phyloP scores from a whole-genome alignment of 139 green algal genomes.

The Raphidocelis subcapitata region DNA sequence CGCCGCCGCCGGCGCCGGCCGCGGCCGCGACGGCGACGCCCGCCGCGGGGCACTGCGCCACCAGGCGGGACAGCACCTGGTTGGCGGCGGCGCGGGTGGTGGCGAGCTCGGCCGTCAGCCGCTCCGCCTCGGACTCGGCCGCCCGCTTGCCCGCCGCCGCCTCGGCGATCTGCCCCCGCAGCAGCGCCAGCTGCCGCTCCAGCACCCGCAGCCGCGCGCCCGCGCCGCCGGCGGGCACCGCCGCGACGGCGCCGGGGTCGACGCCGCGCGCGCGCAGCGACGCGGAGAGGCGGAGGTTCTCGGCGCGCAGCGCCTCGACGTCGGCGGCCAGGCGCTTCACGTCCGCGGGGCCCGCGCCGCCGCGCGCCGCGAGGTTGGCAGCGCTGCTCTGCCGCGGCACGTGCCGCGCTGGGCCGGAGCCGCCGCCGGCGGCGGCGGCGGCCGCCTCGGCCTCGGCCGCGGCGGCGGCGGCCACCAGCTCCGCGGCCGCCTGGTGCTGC shows the following conservation, averaged over 20 bases:
- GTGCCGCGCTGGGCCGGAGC: conserved; percentile 35
- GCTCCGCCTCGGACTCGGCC: conserved; percentile 4
- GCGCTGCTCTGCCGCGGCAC: conserved; percentile 41
- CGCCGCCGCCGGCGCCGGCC: no score
- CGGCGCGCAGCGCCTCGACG: conserved; percentile 31
- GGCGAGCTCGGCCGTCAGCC: conserved; percentile 16
- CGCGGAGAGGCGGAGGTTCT: conserved; percentile 32
- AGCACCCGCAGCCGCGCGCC: conserved; percentile 4
- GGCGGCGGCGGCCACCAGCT: not conserved
- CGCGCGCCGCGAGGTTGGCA: conserved; percentile 28
- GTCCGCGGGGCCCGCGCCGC: conserved; percentile 26
- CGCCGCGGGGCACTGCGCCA: no score
- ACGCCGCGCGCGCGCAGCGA: conserved; percentile 8
- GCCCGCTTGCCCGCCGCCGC: conserved; percentile 1
- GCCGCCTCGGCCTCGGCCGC: not conserved
- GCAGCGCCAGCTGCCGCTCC: conserved; percentile 14
- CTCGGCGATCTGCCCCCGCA: conserved; percentile 9
- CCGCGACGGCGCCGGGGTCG: not conserved
- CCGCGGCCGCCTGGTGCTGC: not conserved
- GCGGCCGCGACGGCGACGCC: no score
- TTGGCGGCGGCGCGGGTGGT: conserved; percentile 23
- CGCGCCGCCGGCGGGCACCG: not conserved
- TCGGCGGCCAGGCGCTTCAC: conserved; percentile 30
- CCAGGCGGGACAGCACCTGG: conserved; percentile 8
- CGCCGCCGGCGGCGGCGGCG: not conserved